Evolutionary conservation across 176 grass and related monocot genomes (phyloP).

Genomic region (Aegilops bicornis): DNA sequence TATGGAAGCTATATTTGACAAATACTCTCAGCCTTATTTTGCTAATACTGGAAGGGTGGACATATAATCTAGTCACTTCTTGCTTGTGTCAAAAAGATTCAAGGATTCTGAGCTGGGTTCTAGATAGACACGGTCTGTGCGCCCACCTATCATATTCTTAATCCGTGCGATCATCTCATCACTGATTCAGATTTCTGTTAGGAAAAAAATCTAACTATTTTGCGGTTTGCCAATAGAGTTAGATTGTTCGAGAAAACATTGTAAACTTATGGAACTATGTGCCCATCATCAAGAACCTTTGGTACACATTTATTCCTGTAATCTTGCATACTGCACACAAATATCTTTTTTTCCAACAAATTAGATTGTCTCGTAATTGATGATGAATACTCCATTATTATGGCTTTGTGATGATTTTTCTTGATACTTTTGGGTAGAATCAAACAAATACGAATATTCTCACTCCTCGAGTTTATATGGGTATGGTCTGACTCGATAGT

Average conservation of each 20-base stretch:
- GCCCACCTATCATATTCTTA: background rate
- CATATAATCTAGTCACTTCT: constrained; percentile 32
- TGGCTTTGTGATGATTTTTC: too few species aligned
- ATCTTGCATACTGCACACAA: too few species aligned
- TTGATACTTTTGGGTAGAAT: too few species aligned
- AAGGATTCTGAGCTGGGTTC: too few species aligned
- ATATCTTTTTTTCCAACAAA: too few species aligned
- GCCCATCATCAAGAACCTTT: background rate
- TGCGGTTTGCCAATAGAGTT: background rate
- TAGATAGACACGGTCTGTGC: too few species aligned
- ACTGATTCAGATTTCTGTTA: background rate
- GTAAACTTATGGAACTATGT: background rate
- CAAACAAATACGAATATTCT: too few species aligned
- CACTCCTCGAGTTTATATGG: too few species aligned
- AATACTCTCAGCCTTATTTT: constrained; percentile 46
- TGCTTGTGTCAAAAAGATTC: background rate
- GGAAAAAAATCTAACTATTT: background rate
- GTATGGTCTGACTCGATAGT: too few species aligned
- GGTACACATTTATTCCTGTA: too few species aligned
- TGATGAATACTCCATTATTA: too few species aligned
- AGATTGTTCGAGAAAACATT: background rate
- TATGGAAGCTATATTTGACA: constrained; percentile 73
- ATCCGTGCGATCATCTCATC: background rate
- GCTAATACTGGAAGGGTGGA: constrained; percentile 47
- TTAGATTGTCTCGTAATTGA: too few species aligned